Base-by-base conservation (phyloP, 2,329 filamentous ascomycete species). In the Aspergillus neoniger region DNA sequence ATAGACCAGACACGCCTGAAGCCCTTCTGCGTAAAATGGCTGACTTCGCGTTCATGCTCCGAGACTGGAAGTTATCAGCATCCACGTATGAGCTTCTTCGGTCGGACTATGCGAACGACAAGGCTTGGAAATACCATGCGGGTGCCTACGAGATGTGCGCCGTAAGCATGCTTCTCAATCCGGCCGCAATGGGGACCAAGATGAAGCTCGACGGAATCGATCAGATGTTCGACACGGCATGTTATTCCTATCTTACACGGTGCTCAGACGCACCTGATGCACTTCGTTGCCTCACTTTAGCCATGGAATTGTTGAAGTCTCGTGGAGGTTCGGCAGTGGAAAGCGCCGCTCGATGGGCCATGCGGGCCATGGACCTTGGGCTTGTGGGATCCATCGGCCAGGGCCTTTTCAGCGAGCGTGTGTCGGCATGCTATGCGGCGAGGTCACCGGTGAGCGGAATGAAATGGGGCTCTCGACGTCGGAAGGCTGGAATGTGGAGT, bases 71-170 rank as follows among this genome's bases (percentile, higher is more conserved):
- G 76, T 81, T 99, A 38, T 91, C 95, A 9, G 86, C 95, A 68
- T 92, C 90, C 12, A 96, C 91, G 0, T 99, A 97, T 73, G 94
- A 99, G 59, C 84, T 99, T 5, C 79, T 99, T 8, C 87, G 92
- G 56, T 86, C 88, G 7, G 96, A 99, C 74, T 99, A 94, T 75
- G 88, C 87, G 71, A 95, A 95, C 72, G 93, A 97, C 74, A 98
- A 98, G 76, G 96, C 95, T 1, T 99, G 95, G 95, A 91, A 87
- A 69, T 91, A 98, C 71, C 92, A 97, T 73, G 95, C 95, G 0
- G 94, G 91, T 3, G 90, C 91, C 1, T 94, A 96, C 74, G 95
- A 99, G 80, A 98, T 99, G 94, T 89, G 91, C 30, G 93, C 91
- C 5, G 80, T 97, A 12, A 91, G 91, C 69, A 86, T 91, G 43